These are phyloP conservation scores for Ganoderma multipileum DNA, from an alignment of 1,284 basidiomycete species.

Conservation along the genomic window DNA sequence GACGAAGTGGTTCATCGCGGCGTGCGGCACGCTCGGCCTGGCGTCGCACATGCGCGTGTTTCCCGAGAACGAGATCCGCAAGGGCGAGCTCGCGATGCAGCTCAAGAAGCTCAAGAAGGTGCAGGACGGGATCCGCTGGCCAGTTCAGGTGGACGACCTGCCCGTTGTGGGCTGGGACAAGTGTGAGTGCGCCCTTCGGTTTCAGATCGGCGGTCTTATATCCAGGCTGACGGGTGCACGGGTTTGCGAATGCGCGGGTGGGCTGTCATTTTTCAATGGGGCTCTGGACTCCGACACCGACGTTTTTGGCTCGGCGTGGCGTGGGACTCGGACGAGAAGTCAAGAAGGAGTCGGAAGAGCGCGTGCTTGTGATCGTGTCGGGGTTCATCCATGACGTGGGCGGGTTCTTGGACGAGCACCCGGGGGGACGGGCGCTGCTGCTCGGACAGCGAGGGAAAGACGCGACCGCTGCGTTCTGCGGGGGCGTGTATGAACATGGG, in stretches of 20 bases:
- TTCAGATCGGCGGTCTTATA: background rate
- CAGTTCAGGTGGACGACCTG: conserved; percentile 60
- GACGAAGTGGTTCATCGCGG: conserved; percentile 87
- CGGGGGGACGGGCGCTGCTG: conserved; percentile 77
- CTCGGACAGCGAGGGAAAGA: conserved; percentile 77
- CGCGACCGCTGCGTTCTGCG: conserved; percentile 85
- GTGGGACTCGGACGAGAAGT: conserved; percentile 46
- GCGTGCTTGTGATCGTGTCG: conserved; percentile 75
- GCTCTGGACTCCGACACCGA: background rate
- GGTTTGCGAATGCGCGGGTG: background rate
- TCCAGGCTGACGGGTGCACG: background rate
- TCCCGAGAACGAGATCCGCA: conserved; percentile 87
- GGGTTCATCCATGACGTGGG: conserved; percentile 91
- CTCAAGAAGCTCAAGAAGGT: conserved; percentile 74
- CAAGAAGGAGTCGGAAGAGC: conserved; percentile 69
- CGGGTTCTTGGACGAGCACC: conserved; percentile 80
- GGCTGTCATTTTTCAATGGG: background rate
- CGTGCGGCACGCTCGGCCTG: conserved; percentile 67
- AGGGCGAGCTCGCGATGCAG: conserved; percentile 85
- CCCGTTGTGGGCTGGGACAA: conserved; percentile 86
- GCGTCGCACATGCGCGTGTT: conserved; percentile 84
- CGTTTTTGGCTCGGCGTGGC: background rate
- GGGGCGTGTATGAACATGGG: conserved; percentile 84
- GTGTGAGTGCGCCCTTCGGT: conserved; percentile 52
- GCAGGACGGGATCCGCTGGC: conserved; percentile 77